Evolutionary conservation across 192 early-diverging fungal species (phyloP), one percentile per base, ranked within the genome.

Genomic region (Coemansia sp.): DNA sequence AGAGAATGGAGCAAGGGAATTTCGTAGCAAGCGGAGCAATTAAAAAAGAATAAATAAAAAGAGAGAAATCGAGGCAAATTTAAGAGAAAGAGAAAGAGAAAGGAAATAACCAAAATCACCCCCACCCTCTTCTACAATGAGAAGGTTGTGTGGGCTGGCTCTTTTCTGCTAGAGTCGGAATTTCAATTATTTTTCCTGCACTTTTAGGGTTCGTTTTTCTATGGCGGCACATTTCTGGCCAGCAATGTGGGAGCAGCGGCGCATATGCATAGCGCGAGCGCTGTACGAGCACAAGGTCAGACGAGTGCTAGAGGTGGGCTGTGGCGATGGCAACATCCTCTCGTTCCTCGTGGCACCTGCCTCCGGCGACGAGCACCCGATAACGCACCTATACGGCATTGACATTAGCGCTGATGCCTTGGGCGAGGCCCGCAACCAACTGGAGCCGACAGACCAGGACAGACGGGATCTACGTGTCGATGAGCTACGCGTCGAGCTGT

Each of bases 191-290:
- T 33, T 16, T 13, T 29, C 2, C 27, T 34, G 11, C 69, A 22
- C 8, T 10, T 7, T 51, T 22, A 20, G 49, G 8, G 8, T 51
- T 29, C 27, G 49, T 5, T 31, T 36, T 36, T 29, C 27, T 18
- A 77, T 77, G 79, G 70, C 74, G 44, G 69, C 74, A 20, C 47
- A 74, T 60, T 84, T 84, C 41, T 65, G 40, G 31, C 91, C 93
- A 4, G 87, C 93, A 20, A 86, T 97, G 54, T 97, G 95, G 95
- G 87, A 87, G 74, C 95, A 97, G 75, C 88, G 95, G 47, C 85
- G 94, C 20, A 80, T 77, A 31, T 85, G 91, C 55, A 87, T 93
- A 43, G 68, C 84, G 6, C 74, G 84, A 20, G 70, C 77, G 20
- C 75, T 94, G 13, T 82, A 77, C n/a, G 71, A 83, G 27, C 63